Evolutionary conservation across 495 filamentous ascomycete genomes (phyloP).

Genomic region (Aspergillus diversus): DNA sequence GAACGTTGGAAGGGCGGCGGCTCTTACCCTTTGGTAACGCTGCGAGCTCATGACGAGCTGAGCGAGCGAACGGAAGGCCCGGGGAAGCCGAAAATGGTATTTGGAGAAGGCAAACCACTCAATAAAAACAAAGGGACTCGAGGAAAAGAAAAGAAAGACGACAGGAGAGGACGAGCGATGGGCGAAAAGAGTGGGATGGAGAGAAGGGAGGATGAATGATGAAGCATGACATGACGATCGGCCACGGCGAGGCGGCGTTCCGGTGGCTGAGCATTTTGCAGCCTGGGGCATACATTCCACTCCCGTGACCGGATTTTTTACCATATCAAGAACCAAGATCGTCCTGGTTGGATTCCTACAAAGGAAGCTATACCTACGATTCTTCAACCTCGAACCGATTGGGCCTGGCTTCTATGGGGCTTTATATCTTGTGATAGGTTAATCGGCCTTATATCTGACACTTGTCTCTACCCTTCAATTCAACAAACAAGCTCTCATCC

Average conservation of each 20-base stretch:
- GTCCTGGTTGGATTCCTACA: too few species aligned
- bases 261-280: conserved; percentile 12
- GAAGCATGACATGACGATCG: conserved; percentile 16
- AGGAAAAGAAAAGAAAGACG: conserved; percentile 16
- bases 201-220: conserved; percentile 23
- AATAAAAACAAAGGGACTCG: neutral
- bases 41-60: conserved; percentile 72
- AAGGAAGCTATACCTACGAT: neutral
- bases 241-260: conserved; percentile 14
- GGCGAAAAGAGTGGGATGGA: conserved; percentile 21
- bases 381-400: neutral
- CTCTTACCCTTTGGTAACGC: conserved; percentile 82
- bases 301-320: conserved; percentile 26
- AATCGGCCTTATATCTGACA: neutral
- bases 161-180: conserved; percentile 27
- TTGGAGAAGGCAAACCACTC: neutral
- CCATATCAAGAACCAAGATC: conserved; percentile 12
- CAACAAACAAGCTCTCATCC: neutral
- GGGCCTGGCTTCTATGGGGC: neutral
- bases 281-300: conserved; percentile 16
- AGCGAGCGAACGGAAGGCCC: conserved; percentile 31
- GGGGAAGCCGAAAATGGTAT: conserved; percentile 19
- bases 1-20: neutral
- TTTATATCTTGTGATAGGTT: too few species aligned
- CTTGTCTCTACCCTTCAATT: neutral